A percentile compares a stretch with the other conserved stretches of the same genome.
Evolutionary conservation across 106 monocot genomes (phyloP).

Genomic region (Dendrobium officinale): DNA sequence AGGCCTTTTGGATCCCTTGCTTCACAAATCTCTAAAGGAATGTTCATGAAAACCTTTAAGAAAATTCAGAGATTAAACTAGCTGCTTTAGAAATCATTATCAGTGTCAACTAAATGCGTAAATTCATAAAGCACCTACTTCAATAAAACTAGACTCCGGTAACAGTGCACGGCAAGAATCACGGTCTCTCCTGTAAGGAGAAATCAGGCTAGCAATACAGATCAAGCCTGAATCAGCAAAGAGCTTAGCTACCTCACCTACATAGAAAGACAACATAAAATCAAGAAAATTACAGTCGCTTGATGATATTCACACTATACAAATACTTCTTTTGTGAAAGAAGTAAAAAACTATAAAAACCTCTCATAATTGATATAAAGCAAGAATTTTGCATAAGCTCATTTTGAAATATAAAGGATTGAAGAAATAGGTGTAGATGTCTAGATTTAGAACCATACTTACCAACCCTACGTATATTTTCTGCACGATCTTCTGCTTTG

Average conservation of each 20-base stretch:
- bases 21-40: slow-evolving; percentile 79
- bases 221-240: slow-evolving; percentile 89
- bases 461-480: slow-evolving; percentile 89
- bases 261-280: slow-evolving; percentile 2
- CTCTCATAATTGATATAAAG: too few species aligned
- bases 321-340: not conserved
- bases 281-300: not conserved
- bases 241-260: slow-evolving; percentile 83
- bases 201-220: slow-evolving; percentile 83
- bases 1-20: slow-evolving; percentile 84
- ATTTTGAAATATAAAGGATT: not conserved
- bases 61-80: not conserved
- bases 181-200: slow-evolving; percentile 79
- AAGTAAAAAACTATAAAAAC: not conserved
- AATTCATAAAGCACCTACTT: slow-evolving; percentile 24
- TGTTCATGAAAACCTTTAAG: slow-evolving; percentile 78
- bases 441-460: slow-evolving; percentile 2
- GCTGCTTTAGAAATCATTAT: not conserved
- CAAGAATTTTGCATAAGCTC: too few species aligned
- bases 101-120: not conserved
- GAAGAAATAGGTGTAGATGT: not conserved
- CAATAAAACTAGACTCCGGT: slow-evolving; percentile 58
- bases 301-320: too few species aligned
- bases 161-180: slow-evolving; percentile 69
- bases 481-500: slow-evolving; percentile 69